Evolutionary conservation across 768 basidiomycete genomes (phyloP).

Genomic region (Boletus sp.): DNA sequence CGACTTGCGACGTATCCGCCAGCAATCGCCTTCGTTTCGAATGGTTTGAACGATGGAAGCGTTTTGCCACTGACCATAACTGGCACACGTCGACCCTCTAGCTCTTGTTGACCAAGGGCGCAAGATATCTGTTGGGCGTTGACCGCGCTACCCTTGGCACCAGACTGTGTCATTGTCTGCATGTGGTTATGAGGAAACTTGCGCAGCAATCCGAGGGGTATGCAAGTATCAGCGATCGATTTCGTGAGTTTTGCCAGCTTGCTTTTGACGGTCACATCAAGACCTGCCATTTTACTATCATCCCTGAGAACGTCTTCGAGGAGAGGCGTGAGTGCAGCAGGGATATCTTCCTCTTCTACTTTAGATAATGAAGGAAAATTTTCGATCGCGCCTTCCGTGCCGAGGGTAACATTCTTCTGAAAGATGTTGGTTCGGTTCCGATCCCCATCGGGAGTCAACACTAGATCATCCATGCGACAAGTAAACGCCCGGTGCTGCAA

Average conservation of each 20-base stretch:
- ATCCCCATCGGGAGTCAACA: constrained; percentile 83
- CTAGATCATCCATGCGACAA: constrained; percentile 97
- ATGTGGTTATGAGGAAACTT: constrained; percentile 98
- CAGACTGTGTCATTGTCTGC: constrained; percentile 98
- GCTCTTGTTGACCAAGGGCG: constrained; percentile 92
- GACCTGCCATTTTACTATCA: constrained; percentile 95
- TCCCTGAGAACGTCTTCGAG: constrained; percentile 93
- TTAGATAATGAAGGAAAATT: constrained; percentile 76
- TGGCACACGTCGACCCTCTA: constrained; percentile 97
- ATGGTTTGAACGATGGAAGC: constrained; percentile 92
- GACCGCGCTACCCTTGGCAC: constrained; percentile 96
- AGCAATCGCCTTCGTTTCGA: constrained; percentile 97
- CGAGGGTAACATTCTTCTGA: constrained; percentile 63
- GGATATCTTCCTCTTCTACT: constrained; percentile 51
- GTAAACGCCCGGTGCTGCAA: constrained; percentile 96
- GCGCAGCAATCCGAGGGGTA: constrained; percentile 85
- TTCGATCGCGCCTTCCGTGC: constrained; percentile 86
- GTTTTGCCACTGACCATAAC: constrained; percentile 99
- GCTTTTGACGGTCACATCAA: constrained; percentile 89
- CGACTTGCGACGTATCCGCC: constrained; percentile 98
- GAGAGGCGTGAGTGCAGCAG: constrained; percentile 56
- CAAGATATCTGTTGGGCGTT: constrained; percentile 99
- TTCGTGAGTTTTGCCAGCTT: constrained; percentile 85
- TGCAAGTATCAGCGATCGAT: constrained; percentile 82
- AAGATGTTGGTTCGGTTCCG: constrained; percentile 64